Evolutionary conservation across 164 flowering plant genomes (phyloP).

Genomic region (Chloranthus sessilifolius): DNA sequence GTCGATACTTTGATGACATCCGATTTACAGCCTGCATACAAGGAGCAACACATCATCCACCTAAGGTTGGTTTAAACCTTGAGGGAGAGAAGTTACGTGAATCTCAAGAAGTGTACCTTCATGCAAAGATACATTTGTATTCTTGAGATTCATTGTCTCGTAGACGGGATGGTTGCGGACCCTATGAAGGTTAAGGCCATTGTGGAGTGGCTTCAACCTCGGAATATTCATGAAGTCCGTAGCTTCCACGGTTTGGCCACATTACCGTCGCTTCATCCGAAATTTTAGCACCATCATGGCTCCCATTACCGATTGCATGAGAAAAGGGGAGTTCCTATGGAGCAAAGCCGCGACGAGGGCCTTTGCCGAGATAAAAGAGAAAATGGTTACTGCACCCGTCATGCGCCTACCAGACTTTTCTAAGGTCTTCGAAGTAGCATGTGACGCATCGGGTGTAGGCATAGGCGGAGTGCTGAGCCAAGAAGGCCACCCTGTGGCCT

Average conservation of each 20-base stretch:
- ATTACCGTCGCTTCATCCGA: background rate
- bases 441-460: background rate
- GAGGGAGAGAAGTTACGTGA: no score
- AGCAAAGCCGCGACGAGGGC: background rate
- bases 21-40: no score
- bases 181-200: no score
- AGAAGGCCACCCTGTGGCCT: background rate
- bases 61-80: no score
- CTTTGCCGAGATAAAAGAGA: background rate
- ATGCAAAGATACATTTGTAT: no score
- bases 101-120: no score
- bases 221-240: background rate
- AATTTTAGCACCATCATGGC: background rate
- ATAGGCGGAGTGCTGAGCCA: background rate
- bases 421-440: background rate
- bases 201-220: no score
- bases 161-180: no score
- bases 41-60: no score
- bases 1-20: no score
- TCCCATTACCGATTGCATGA: background rate
- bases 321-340: background rate
- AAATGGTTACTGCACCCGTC: background rate
- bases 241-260: conserved; percentile 6
- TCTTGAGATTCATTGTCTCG: no score
- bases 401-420: background rate